These are phyloP conservation scores for Karstenula rhodostoma DNA, from an alignment of 2,329 filamentous ascomycete species.

Conservation along the genomic window DNA sequence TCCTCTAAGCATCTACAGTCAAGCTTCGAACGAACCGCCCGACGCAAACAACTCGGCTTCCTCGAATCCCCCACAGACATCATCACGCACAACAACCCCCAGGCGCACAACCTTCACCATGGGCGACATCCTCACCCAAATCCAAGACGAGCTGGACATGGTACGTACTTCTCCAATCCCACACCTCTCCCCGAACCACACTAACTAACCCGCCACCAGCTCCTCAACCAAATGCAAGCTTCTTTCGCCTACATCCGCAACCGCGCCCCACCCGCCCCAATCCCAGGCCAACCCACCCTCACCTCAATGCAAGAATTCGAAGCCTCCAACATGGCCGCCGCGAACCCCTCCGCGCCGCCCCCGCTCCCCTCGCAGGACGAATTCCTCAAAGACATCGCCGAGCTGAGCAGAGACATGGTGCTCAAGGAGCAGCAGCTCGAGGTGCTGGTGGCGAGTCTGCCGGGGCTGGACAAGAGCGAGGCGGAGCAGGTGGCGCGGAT, in stretches of 20 bases:
- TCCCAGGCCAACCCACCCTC: slow-evolving; percentile 53
- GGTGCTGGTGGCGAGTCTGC: slow-evolving; percentile 75
- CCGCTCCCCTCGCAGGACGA: slow-evolving; percentile 50
- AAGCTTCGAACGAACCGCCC: background rate
- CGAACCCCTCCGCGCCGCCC: slow-evolving; percentile 23
- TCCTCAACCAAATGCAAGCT: slow-evolving; percentile 59
- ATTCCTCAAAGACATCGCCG: slow-evolving; percentile 71
- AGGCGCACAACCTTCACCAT: slow-evolving; percentile 54
- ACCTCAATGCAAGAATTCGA: slow-evolving; percentile 43
- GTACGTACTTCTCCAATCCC: slow-evolving; percentile 54
- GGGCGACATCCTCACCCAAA: slow-evolving; percentile 80
- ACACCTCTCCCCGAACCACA: background rate
- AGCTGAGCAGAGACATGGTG: slow-evolving; percentile 79
- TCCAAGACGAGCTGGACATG: slow-evolving; percentile 86
- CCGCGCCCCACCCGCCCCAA: slow-evolving; percentile 52
- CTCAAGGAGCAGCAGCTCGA: slow-evolving; percentile 86
- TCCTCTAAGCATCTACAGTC: background rate
- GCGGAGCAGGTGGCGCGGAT: slow-evolving; percentile 74
- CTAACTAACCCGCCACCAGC: slow-evolving; percentile 36
- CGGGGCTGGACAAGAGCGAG: slow-evolving; percentile 80
- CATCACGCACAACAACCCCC: background rate
- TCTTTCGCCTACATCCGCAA: slow-evolving; percentile 55
- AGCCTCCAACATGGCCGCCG: slow-evolving; percentile 30
- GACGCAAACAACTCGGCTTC: background rate
- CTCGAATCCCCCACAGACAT: background rate